Conservation (phyloP, 768 basidiomycete genomes). For the Macrolepiota fuliginosa region DNA sequence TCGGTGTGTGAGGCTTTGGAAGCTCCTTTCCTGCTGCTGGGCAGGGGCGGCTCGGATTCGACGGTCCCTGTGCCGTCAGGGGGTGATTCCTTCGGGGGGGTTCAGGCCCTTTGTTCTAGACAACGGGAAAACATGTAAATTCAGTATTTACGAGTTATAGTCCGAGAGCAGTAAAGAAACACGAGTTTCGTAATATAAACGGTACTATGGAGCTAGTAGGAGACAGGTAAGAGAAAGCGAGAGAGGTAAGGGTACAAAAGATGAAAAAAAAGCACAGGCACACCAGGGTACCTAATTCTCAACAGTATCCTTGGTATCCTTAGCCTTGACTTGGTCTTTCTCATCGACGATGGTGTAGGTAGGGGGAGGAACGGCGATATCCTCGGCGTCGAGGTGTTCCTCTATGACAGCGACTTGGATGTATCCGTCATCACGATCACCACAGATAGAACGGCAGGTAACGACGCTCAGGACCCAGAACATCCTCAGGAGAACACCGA, state of each 20-base stretch:
- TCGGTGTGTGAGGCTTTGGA: too few species aligned
- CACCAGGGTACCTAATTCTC: conserved; percentile 4
- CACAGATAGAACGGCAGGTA: conserved; percentile 50
- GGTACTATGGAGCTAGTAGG: too few species aligned
- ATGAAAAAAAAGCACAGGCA: background rate
- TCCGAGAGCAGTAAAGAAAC: too few species aligned
- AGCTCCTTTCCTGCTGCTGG: too few species aligned
- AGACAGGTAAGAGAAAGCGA: background rate
- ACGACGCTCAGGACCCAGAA: conserved; percentile 71
- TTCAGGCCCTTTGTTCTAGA: too few species aligned
- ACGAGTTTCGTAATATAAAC: too few species aligned
- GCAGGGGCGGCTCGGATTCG: too few species aligned
- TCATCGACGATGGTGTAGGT: conserved; percentile 51
- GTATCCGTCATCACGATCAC: conserved; percentile 38
- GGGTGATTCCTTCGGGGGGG: too few species aligned
- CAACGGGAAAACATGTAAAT: too few species aligned
- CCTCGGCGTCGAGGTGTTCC: conserved; percentile 45
- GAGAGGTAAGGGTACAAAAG: background rate
- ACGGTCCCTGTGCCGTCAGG: too few species aligned
- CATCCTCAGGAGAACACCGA: conserved; percentile 82
- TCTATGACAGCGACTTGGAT: conserved; percentile 33
- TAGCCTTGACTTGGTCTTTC: conserved; percentile 34
- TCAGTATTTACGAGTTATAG: too few species aligned
- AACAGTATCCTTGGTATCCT: conserved; percentile 1
- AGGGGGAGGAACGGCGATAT: conserved; percentile 51